Evolutionary conservation across 108 stramenopile species (phyloP).

Genomic region (Fragilaria crotonensis): DNA sequence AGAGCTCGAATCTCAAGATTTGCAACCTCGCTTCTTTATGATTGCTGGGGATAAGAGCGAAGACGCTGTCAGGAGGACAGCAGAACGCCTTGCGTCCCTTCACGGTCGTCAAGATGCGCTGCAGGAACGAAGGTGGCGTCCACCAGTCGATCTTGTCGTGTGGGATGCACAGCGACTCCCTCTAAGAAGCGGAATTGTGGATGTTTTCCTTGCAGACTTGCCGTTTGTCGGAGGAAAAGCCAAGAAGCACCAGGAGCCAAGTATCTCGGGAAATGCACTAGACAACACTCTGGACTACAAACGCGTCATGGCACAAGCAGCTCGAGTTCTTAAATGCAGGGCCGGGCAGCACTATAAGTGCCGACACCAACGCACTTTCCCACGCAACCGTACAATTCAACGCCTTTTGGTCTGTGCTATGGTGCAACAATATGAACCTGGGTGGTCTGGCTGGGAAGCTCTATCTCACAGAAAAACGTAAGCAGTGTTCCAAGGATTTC

Average conservation of each 20-base stretch:
- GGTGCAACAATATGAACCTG: conserved; percentile 17
- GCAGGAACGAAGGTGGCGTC: not conserved
- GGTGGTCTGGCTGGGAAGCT: conserved; percentile 31
- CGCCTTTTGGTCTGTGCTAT: not conserved
- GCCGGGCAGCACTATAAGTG: conserved; percentile 27
- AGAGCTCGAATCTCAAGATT: conserved; percentile 22
- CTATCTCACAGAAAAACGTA: conserved; percentile 12
- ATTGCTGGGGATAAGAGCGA: conserved; percentile 25
- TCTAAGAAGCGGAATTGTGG: conserved; percentile 28
- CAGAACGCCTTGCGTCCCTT: conserved; percentile 2
- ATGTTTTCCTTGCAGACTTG: conserved; percentile 30
- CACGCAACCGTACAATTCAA: conserved; percentile 13
- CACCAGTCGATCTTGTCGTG: conserved; percentile 30
- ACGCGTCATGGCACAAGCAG: conserved; percentile 18
- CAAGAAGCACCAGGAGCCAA: conserved; percentile 32
- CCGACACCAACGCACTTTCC: conserved; percentile 21
- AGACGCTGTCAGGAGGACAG: conserved; percentile 4
- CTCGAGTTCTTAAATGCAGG: conserved; percentile 13
- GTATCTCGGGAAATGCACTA: not conserved
- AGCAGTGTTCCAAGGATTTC: conserved; percentile 22
- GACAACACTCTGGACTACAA: conserved; percentile 14
- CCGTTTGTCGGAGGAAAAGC: conserved; percentile 31
- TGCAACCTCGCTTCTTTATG: conserved; percentile 16
- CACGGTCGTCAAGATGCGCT: not conserved
- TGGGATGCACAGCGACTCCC: conserved; percentile 42